Conservation (phyloP, 768 basidiomycete genomes). For the Amanita pallidorosea region DNA sequence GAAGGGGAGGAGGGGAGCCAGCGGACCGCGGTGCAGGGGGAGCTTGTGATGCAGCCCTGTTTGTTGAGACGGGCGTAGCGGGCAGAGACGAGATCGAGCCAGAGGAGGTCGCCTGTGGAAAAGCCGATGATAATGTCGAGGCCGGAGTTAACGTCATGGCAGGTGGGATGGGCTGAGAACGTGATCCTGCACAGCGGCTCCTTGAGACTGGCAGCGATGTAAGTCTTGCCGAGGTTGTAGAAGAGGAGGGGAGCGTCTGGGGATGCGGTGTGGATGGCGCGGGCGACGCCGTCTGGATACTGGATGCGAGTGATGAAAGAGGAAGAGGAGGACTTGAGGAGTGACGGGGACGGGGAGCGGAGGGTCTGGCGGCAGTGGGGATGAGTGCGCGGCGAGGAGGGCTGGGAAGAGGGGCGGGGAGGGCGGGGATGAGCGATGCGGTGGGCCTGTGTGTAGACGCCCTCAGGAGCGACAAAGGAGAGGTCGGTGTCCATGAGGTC, state of each 20-base stretch:
- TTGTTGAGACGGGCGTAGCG: slow-evolving; percentile 87
- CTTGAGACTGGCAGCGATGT: slow-evolving; percentile 86
- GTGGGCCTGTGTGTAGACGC: slow-evolving; percentile 81
- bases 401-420: slow-evolving; percentile 39
- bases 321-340: slow-evolving; percentile 87
- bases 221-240: slow-evolving; percentile 78
- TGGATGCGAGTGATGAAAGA: slow-evolving; percentile 88
- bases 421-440: slow-evolving; percentile 43
- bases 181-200: slow-evolving; percentile 80
- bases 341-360: slow-evolving; percentile 67
- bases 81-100: slow-evolving; percentile 81
- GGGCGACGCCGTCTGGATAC: slow-evolving; percentile 64
- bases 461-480: slow-evolving; percentile 41
- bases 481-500: not conserved
- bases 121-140: slow-evolving; percentile 91
- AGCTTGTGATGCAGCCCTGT: slow-evolving; percentile 72
- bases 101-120: slow-evolving; percentile 87
- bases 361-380: slow-evolving; percentile 50
- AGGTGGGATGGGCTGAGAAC: slow-evolving; percentile 83
- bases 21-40: slow-evolving; percentile 79
- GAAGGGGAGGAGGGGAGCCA: slow-evolving; percentile 80
- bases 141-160: slow-evolving; percentile 75
- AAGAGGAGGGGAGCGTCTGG: slow-evolving; percentile 84
- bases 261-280: slow-evolving; percentile 61
- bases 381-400: slow-evolving; percentile 53